These are phyloP conservation scores for Fusarium sp. DNA, from an alignment of 2,329 filamentous ascomycete genomes.

Conservation along the genomic window DNA sequence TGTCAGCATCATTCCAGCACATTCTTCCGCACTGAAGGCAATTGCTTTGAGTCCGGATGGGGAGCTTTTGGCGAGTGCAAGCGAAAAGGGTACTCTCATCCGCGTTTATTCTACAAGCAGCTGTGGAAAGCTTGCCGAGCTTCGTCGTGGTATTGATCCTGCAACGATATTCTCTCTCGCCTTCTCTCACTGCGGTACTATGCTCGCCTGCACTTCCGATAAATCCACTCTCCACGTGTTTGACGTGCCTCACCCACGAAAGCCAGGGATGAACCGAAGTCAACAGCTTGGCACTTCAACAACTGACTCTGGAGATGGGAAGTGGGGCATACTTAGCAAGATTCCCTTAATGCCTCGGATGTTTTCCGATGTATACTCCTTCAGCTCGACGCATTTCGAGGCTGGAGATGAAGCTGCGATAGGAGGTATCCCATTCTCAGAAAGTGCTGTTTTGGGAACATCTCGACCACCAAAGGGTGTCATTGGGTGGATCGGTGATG, in stretches of 20 bases:
- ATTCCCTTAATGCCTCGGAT: slow-evolving; percentile 86
- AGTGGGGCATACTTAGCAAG: slow-evolving; percentile 87
- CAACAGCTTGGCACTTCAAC: slow-evolving; percentile 45
- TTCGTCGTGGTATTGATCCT: slow-evolving; percentile 88
- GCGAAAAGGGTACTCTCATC: slow-evolving; percentile 89
- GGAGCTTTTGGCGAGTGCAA: slow-evolving; percentile 86
- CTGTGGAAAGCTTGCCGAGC: slow-evolving; percentile 83
- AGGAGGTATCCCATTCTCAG: slow-evolving; percentile 57
- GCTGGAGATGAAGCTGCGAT: slow-evolving; percentile 77
- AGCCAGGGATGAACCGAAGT: slow-evolving; percentile 50
- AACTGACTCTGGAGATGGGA: slow-evolving; percentile 65
- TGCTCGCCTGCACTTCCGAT: slow-evolving; percentile 93
- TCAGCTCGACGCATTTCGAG: slow-evolving; percentile 82
- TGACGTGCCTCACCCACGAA: slow-evolving; percentile 74
- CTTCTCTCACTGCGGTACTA: slow-evolving; percentile 82
- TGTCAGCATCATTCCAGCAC: slow-evolving; percentile 93
- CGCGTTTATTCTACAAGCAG: slow-evolving; percentile 85
- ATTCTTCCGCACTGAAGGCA: slow-evolving; percentile 81
- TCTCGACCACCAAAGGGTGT: slow-evolving; percentile 80
- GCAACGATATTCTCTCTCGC: slow-evolving; percentile 88
- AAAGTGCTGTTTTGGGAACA: slow-evolving; percentile 60
- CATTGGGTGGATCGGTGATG: slow-evolving; percentile 84
- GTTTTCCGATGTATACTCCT: slow-evolving; percentile 91
- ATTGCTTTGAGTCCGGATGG: slow-evolving; percentile 84
- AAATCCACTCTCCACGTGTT: slow-evolving; percentile 97